Conservation (phyloP, 768 basidiomycete genomes). For the Chalciporus chontae region DNA sequence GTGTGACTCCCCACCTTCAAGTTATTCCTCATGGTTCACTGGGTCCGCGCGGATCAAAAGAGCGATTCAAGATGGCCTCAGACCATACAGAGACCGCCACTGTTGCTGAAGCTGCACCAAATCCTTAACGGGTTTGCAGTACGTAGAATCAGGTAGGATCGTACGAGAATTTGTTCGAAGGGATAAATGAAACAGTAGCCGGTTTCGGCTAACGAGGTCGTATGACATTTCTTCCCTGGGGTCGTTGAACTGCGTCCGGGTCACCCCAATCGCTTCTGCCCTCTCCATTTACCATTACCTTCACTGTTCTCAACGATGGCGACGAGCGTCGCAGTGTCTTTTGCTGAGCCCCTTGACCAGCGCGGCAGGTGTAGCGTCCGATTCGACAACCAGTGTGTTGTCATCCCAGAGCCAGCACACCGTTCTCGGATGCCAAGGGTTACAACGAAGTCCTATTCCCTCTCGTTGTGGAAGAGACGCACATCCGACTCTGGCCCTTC, state of each 20-base stretch:
- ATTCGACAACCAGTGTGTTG: constrained; percentile 69
- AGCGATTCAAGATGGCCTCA: no score
- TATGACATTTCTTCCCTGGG: constrained; percentile 16
- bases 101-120: no score
- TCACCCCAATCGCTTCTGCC: neutral
- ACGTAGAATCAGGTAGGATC: no score
- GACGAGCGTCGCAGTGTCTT: no score
- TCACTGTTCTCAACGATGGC: constrained; percentile 10
- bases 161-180: constrained; percentile 14
- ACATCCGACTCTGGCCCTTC: constrained; percentile 8
- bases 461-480: constrained; percentile 63
- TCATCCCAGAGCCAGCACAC: constrained; percentile 58
- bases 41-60: no score
- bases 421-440: constrained; percentile 46
- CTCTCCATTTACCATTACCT: neutral
- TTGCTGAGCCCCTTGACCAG: no score
- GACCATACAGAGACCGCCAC: no score
- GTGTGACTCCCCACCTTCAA: no score
- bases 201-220: constrained; percentile 9
- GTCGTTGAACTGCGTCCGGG: no score
- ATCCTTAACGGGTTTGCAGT: no score
- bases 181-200: constrained; percentile 9
- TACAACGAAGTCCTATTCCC: constrained; percentile 60
- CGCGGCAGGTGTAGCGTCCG: constrained; percentile 46
- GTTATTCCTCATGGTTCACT: no score